Base-by-base conservation (phyloP, 768 basidiomycete species). In the Hygrophorus pudorinus region DNA sequence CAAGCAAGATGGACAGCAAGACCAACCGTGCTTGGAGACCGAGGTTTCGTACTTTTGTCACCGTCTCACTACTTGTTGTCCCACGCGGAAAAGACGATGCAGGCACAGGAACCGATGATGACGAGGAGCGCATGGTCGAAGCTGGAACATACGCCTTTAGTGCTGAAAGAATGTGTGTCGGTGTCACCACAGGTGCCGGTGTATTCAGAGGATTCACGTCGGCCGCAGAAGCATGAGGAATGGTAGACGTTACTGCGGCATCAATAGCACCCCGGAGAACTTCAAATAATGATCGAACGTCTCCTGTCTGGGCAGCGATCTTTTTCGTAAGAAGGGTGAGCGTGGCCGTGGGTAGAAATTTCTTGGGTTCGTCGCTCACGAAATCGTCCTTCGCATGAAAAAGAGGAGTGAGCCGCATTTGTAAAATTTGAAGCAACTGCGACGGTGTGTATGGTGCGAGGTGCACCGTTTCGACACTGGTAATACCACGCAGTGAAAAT, bases 201-300 rank as follows among this genome's bases (percentile, higher is more conserved):
- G 56, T 56, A 42, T 62, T 57, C 1, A 71, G 52, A 0, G 66
- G 62, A 44, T 68, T 66, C 14, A 61, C 61, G 12, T 64, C 55
- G 3, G 48, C 39, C 2, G 53, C 42, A 12, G 61, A 17, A 48
- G 62, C 29, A 35, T 36, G 29, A 30, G 5, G 36, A 13, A 28
- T 42, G 6, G 29, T 28, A 28, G 20, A n/a, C 5, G 61, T 63
- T n/a, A 73, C 64, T 0, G 80, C 78, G 11, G 80, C 61, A 51
- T 88, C 84, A 51, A 93, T 85, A 6, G 88, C 84, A 9, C 80
- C 76, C 24, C 87, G 75, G 8, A 88, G 68, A 10, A 90, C 83
- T 57, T 87, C 85, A 44, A 93, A 82, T 2, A 89, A 65, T 18
- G 74, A 77, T 32, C 89, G 71, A 7, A 91, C 85, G 53, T 93